Evolutionary conservation across 495 filamentous ascomycete species (phyloP), one percentile per base, ranked within the genome.

Genomic region (Aspergillus ostianus): DNA sequence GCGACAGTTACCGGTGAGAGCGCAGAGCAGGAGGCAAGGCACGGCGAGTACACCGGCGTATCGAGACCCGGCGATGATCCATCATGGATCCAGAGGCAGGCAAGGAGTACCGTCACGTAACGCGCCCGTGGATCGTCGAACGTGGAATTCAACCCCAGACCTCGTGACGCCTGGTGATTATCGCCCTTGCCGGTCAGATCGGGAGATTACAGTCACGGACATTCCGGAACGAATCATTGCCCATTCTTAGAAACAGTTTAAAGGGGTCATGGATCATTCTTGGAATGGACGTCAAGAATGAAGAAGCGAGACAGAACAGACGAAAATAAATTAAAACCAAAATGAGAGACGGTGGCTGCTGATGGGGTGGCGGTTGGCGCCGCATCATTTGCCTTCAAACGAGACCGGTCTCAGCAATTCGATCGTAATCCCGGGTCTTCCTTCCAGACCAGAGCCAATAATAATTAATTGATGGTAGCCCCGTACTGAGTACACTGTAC

Each of bases 331-430:
- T 1, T 4, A 32, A 32, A 32, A 32, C 3, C 3, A 32, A 32
- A 32, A 3, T 8, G 36, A 53, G n/a, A n/a, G 27, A 32, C 9
- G 17, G 20, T 53, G 51, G 51, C 51, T 53, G 41, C 23, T 36
- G 8, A 20, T 53, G 51, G 51, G 26, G 60, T 60, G 64, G 64
- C 64, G 64, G 64, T 53, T 62, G 57, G 57, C 60, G 64, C 64
- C 64, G 64, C 57, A 55, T 51, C 48, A 13, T 7, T 44, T 32
- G 18, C 55, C 47, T 47, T 57, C 57, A 12, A 54, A 41, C 52
- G 17, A 49, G 17, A 49, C 23, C 9, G 21, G 30, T 52, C 50
- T 29, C 50, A n/a, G n/a, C n/a, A n/a, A n/a, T n/a, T n/a, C n/a
- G n/a, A n/a, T n/a, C n/a, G n/a, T n/a, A n/a, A n/a, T n/a, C n/a